Evolutionary conservation across 106 monocot genomes (phyloP), one percentile per base, ranked within the genome.

Genomic region (Iris macrosiphon): DNA sequence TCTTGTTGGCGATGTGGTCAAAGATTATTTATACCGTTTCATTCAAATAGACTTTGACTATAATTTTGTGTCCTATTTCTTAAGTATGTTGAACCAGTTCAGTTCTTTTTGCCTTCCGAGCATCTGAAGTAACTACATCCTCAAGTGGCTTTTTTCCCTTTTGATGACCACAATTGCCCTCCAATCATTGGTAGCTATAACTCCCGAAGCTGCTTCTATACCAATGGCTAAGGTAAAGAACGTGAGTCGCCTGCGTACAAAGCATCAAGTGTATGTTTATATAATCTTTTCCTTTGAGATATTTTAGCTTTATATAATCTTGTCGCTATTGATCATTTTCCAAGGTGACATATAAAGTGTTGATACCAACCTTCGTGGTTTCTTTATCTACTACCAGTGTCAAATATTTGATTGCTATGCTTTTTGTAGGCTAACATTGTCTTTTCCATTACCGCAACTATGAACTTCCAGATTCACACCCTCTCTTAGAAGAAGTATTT

Each of bases 151-250:
- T 81, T 71, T 63, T 98, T 98, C 48, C 96, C 96, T 20, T 98
- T 87, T 80, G 86, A 98, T 78, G 96, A 98, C 57, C 96, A 98
- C 49, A 98, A 98, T 62, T 98, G 90, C 51, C 96, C 96, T 63
- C 90, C 89, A 17, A 66, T 98, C 21, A n/a, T 66, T 86, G 31
- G 76, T 86, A 49, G 45, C 68, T 60, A 45, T 68, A 45, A 64
- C 19, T 64, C 64, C 69, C 30, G 73, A 65, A 32, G 65, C 69
- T 55, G 74, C 68, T 46, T 74, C 70, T 18, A 71, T 75, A 29
- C 71, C 75, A 30, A 60, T 56, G 53, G 65, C 83, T n/a, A 83
- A 78, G 63, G 59, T 83, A 16, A 83, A 83, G 78, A 78, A 78
- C 48, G 57, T 83, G 4, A 78, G 61, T 45, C 73, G 83, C 20